Evolutionary conservation across 768 basidiomycete genomes (phyloP).

Genomic region (Pleurotus ostreatus): DNA sequence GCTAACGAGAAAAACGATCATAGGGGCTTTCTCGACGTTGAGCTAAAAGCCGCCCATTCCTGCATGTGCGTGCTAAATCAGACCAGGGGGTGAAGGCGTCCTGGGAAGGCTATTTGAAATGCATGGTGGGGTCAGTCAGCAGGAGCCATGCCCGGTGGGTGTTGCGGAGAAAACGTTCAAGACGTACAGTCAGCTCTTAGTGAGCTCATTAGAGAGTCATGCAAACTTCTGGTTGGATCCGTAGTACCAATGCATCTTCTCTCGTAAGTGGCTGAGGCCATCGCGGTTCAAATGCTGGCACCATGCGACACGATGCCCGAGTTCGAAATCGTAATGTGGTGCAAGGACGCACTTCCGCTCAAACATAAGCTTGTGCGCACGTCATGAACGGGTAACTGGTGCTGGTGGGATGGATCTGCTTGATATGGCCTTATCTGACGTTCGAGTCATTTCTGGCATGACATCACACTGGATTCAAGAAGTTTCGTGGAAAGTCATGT

Average conservation of each 20-base stretch:
- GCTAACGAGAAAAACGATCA: neutral
- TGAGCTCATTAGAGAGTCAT: neutral
- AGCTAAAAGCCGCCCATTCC: neutral
- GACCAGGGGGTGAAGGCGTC: neutral
- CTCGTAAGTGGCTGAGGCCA: too few relatives aligned
- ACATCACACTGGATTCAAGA: too few relatives aligned
- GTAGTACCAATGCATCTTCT: neutral
- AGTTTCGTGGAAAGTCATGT: too few relatives aligned
- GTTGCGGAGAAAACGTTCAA: slow-evolving; percentile 3
- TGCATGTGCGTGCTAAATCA: neutral
- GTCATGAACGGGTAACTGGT: too few relatives aligned
- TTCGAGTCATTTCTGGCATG: too few relatives aligned
- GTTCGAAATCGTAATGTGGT: too few relatives aligned
- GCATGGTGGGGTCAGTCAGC: slow-evolving; percentile 1
- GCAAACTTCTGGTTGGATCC: neutral
- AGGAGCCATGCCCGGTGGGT: neutral
- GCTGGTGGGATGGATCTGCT: too few relatives aligned
- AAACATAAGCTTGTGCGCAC: too few relatives aligned
- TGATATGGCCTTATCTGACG: too few relatives aligned
- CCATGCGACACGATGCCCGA: too few relatives aligned
- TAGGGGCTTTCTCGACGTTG: neutral
- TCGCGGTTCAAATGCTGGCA: neutral
- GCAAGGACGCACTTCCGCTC: too few relatives aligned
- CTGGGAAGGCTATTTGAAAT: neutral
- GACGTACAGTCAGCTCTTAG: slow-evolving; percentile 2